Percentiles rank a stretch among this genome's conserved stretches.
Conservation (phyloP, 768 basidiomycete genomes). For the Inosperma sp. region DNA sequence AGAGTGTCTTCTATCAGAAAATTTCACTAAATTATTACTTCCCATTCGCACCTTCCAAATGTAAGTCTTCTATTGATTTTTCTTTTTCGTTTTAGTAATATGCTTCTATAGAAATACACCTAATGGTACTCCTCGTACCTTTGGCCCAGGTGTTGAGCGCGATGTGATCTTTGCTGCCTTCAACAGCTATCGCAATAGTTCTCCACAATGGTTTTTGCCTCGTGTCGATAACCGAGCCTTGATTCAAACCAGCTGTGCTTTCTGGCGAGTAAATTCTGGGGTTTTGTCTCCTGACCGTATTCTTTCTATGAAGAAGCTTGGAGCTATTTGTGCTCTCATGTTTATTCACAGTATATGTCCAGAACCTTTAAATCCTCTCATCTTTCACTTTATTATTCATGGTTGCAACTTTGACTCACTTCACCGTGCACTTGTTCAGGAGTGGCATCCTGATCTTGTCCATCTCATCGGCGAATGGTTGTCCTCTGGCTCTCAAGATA, state of each 20-base stretch:
- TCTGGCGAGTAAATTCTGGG: not conserved
- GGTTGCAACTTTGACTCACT: not conserved
- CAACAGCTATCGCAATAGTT: not conserved
- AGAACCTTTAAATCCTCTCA: not conserved
- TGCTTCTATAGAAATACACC: not conserved
- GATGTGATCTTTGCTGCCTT: not conserved
- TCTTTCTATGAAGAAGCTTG: not conserved
- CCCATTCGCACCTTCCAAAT: not conserved
- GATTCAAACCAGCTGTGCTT: not conserved
- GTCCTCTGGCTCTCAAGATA: not conserved
- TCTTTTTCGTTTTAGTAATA: not conserved
- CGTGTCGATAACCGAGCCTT: not conserved
- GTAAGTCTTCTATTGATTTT: no score
- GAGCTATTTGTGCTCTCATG: not conserved
- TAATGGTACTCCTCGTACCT: not conserved
- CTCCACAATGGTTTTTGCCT: not conserved
- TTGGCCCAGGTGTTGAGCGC: not conserved
- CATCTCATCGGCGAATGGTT: not conserved
- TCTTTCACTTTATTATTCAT: conserved; percentile 3
- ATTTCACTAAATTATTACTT: not conserved
- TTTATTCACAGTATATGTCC: not conserved
- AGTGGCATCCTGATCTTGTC: not conserved
- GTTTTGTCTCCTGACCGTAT: not conserved
- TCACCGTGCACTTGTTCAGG: not conserved
- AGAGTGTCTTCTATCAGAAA: not conserved